phyloP scores from a whole-genome alignment of 2,329 filamentous ascomycete genomes.

The Alternaria novae-zelandiae region DNA sequence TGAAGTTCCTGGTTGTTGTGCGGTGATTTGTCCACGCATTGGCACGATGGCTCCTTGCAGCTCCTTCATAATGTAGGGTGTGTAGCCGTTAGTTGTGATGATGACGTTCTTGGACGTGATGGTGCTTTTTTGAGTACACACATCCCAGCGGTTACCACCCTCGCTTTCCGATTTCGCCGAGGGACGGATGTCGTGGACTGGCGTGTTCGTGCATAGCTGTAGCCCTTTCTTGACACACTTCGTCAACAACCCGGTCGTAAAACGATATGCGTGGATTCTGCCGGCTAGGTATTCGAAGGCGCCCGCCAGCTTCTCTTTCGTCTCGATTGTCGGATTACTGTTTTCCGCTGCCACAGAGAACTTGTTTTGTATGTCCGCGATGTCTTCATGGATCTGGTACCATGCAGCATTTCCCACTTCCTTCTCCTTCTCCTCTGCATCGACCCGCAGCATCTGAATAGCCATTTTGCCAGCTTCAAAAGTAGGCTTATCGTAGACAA shows the following conservation, averaged over 20 bases:
- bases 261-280: slow-evolving; percentile 40
- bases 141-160: slow-evolving; percentile 16
- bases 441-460: slow-evolving; percentile 27
- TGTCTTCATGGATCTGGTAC: slow-evolving; percentile 31
- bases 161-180: background rate
- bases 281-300: slow-evolving; percentile 44
- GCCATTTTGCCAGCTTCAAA: slow-evolving; percentile 38
- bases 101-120: slow-evolving; percentile 29
- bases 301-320: slow-evolving; percentile 31
- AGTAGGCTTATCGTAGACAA: slow-evolving; percentile 58
- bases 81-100: slow-evolving; percentile 48
- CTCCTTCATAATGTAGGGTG: slow-evolving; percentile 30
- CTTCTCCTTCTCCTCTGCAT: slow-evolving; percentile 33
- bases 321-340: slow-evolving; percentile 17
- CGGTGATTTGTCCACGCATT: slow-evolving; percentile 50
- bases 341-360: slow-evolving; percentile 31
- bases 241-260: slow-evolving; percentile 35
- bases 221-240: slow-evolving; percentile 36
- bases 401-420: slow-evolving; percentile 32
- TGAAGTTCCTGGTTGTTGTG: slow-evolving; percentile 44
- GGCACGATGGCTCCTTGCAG: slow-evolving; percentile 52
- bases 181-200: slow-evolving; percentile 28
- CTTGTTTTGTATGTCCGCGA: slow-evolving; percentile 14
- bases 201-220: slow-evolving; percentile 36
- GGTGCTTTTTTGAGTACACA: slow-evolving; percentile 25